Percentiles rank a stretch among this genome's conserved stretches.
Evolutionary conservation across 2,329 filamentous ascomycete species (phyloP).

Genomic region (Fusarium guadeloupense): DNA sequence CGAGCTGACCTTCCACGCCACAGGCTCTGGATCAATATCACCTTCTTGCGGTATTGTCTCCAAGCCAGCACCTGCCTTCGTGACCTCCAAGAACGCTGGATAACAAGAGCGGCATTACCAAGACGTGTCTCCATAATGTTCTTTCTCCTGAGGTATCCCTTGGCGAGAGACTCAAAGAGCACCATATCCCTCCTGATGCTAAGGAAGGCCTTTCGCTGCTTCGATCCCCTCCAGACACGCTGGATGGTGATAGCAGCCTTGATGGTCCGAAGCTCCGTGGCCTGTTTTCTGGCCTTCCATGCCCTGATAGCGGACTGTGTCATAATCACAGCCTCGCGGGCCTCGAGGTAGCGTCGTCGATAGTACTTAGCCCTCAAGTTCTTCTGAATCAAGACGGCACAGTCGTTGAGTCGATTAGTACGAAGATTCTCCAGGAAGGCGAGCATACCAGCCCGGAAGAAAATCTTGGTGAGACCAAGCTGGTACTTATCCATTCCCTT

Average conservation of each 20-base stretch:
- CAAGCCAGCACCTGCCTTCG: conserved; percentile 81
- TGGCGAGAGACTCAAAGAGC: conserved; percentile 86
- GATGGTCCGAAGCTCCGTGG: conserved; percentile 81
- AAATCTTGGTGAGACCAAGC: conserved; percentile 97
- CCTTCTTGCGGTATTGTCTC: conserved; percentile 89
- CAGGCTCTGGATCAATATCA: conserved; percentile 88
- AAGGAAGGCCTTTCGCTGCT: conserved; percentile 83
- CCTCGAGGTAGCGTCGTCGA: conserved; percentile 87
- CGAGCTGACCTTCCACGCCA: conserved; percentile 89
- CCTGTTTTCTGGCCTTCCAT: conserved; percentile 78
- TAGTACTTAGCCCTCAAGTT: conserved; percentile 97
- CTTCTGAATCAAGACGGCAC: conserved; percentile 98
- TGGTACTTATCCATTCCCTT: conserved; percentile 93
- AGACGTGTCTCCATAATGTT: conserved; percentile 93
- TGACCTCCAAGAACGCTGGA: conserved; percentile 90
- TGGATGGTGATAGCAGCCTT: conserved; percentile 95
- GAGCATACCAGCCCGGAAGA: conserved; percentile 99
- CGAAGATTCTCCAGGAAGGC: conserved; percentile 95
- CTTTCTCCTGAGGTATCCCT: conserved; percentile 90
- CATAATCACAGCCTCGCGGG: conserved; percentile 79
- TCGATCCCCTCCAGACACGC: conserved; percentile 91
- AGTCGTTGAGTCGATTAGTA: conserved; percentile 88
- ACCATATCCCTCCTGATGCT: conserved; percentile 84
- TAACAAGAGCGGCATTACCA: conserved; percentile 88
- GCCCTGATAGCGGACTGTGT: conserved; percentile 84